Evolutionary conservation across 2,329 filamentous ascomycete genomes (phyloP), one percentile per base, ranked within the genome.

Genomic region (Pestalotiopsis sp.): DNA sequence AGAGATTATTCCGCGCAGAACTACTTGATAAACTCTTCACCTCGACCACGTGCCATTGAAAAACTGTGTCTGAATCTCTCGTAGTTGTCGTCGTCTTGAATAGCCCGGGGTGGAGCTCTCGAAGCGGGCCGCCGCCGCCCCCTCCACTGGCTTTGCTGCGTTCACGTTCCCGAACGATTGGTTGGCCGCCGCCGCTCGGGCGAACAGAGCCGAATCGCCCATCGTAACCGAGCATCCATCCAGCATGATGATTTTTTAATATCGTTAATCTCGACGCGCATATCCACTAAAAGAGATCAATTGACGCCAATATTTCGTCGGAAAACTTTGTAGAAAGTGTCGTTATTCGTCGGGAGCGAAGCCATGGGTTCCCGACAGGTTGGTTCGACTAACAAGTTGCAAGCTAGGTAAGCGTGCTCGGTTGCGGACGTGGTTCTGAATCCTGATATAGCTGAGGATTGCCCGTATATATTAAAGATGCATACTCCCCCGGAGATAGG

Each of bases 101-200:
- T 23, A 23, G 39, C 12, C n/a, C 17, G 62, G 20, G 23, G 25
- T 57, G 45, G 45, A 66, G 49, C 4, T 13, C 23, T 36, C 12
- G 9, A 23, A 45, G 49, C 39, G 63, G 39, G 41, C 63, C 63
- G 41, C 52, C 63, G 41, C 63, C 63, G 41, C 52, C 63, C 63
- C 59, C 27, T 62, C 14, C n/a, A 20, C 27, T 62, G 31, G 7
- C 2, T 62, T 61, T 61, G 59, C 27, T 62, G 31, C n/a, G 59
- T 62, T 56, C 63, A 66, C 63, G 63, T 66, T 66, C 63, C 49
- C 31, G 63, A 49, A 56, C 49, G 63, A 66, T 66, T 66, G 63
- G 63, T 36, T 45, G 31, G 36, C 52, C n/a, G 23, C 17, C 41
- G n/a, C 17, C 20, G 63, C 38, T 57, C 63, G 23, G 63, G 59